Conservation (phyloP, 768 basidiomycete genomes). For the Cyathus striatus region DNA sequence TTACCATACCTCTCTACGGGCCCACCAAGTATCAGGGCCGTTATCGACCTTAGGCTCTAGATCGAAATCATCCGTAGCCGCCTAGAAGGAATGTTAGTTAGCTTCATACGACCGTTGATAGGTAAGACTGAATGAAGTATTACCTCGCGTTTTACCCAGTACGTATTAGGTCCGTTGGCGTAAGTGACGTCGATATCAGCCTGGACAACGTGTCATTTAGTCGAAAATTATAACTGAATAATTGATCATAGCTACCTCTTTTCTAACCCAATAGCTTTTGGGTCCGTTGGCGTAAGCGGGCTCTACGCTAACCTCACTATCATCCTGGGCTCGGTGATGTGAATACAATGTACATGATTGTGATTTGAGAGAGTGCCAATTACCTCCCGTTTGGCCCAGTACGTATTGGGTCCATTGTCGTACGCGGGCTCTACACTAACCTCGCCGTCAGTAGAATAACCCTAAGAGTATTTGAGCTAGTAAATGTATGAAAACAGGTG, state of each 20-base stretch:
- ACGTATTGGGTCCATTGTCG: not conserved
- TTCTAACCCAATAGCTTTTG: not conserved
- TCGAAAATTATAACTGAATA: not conserved
- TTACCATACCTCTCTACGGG: not conserved
- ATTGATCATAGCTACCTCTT: not conserved
- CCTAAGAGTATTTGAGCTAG: not conserved
- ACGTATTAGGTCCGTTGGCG: not conserved
- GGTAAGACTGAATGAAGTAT: not conserved
- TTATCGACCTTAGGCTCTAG: not conserved
- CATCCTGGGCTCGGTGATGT: not conserved
- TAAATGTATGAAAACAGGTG: not conserved
- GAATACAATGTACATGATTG: not conserved
- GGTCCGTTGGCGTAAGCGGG: not conserved
- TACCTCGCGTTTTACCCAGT: not conserved
- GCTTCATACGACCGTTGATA: not conserved
- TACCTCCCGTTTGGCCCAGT: not conserved
- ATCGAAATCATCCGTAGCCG: not conserved
- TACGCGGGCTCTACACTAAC: not conserved
- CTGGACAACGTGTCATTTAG: not conserved
- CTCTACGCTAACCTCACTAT: not conserved
- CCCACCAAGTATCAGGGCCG: not conserved
- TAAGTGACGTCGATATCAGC: not conserved
- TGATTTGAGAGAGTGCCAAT: not conserved
- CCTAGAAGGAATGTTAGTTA: not conserved
- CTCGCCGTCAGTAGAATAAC: not conserved